Percentiles rank a stretch among this genome's conserved stretches.
Conservation (phyloP, 2,329 filamentous ascomycete genomes). For the Colletotrichum godetiae region DNA sequence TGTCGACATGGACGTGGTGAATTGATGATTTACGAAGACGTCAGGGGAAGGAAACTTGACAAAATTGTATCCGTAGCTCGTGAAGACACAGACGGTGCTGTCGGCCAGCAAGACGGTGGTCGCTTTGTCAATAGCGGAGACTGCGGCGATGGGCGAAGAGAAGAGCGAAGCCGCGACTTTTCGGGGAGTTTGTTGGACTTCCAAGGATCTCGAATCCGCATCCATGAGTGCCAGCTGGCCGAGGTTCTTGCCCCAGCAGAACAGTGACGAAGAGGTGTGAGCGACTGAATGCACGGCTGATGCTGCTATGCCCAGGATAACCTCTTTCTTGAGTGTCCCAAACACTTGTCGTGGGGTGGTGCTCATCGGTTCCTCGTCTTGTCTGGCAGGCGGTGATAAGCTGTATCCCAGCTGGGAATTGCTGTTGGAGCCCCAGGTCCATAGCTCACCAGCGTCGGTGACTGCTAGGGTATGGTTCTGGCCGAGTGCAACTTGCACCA, state of each 20-base stretch:
- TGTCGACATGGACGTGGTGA: constrained; percentile 74
- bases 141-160: constrained; percentile 77
- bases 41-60: constrained; percentile 83
- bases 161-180: constrained; percentile 90
- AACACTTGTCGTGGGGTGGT: constrained; percentile 88
- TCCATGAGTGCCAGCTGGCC: constrained; percentile 95
- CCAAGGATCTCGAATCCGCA: constrained; percentile 90
- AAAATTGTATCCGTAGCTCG: constrained; percentile 95
- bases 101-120: constrained; percentile 88
- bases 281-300: constrained; percentile 93
- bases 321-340: constrained; percentile 88
- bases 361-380: constrained; percentile 87
- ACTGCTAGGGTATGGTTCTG: constrained; percentile 92
- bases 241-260: constrained; percentile 94
- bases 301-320: constrained; percentile 83
- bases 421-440: constrained; percentile 92
- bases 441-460: constrained; percentile 87
- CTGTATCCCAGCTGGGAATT: constrained; percentile 88
- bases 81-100: constrained; percentile 91
- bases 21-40: constrained; percentile 75
- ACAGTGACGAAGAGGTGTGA: constrained; percentile 83
- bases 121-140: constrained; percentile 90
- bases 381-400: constrained; percentile 72
- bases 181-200: constrained; percentile 83
- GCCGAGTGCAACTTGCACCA: constrained; percentile 84